Evolutionary conservation across 176 grass and related monocot species (phyloP).

Genomic region (Rhipidocladum racemiflorum): DNA sequence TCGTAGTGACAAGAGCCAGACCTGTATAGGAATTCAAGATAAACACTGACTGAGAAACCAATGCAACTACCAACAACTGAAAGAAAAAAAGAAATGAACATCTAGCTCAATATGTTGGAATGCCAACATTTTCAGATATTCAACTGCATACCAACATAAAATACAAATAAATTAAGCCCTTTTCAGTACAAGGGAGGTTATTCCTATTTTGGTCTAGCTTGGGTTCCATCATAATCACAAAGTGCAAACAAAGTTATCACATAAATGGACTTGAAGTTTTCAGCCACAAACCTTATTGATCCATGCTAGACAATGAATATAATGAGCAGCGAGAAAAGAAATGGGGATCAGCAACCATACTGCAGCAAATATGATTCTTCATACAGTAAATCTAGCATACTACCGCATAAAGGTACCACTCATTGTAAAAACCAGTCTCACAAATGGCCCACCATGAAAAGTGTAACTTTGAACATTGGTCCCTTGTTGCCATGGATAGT

Average conservation of each 20-base stretch:
- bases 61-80: not conserved
- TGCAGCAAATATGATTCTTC: not conserved
- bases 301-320: not conserved
- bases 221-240: not conserved
- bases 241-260: not conserved
- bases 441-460: not conserved
- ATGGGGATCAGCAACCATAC: not conserved
- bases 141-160: not conserved
- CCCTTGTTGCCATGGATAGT: not conserved
- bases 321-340: not conserved
- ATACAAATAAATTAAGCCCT: not conserved
- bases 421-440: not conserved
- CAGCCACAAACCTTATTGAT: not conserved
- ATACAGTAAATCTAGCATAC: not conserved
- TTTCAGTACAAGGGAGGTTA: not conserved
- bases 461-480: not conserved
- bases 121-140: not conserved
- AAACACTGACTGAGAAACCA: not conserved
- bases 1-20: slow-evolving; percentile 88
- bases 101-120: not conserved
- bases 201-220: not conserved
- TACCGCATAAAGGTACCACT: not conserved
- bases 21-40: slow-evolving; percentile 45
- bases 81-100: slow-evolving; percentile 4
- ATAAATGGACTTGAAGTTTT: not conserved